Base-by-base conservation (phyloP, 2,329 filamentous ascomycete species). In the Ophiostoma triangulosporum region DNA sequence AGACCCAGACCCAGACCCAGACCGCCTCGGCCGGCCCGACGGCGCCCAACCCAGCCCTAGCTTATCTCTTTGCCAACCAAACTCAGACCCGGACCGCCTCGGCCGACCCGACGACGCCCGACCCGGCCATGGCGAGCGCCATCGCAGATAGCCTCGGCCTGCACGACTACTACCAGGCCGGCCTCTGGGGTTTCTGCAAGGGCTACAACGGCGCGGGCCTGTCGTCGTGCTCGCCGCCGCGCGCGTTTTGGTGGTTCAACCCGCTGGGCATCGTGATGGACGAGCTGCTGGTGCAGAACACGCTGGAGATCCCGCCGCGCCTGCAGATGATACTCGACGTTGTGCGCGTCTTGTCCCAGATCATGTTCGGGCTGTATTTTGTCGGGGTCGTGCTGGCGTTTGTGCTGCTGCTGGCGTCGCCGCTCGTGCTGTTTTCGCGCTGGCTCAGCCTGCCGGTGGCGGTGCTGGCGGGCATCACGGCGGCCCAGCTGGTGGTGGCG, bases 161-260 rank as follows among this genome's bases (percentile, higher is more conserved):
- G 49, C 88, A 95, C 65, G 91, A 96, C 68, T 96, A 95, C 69
- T 96, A 96, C 68, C 86, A 89, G 62, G 86, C 95, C 27, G 90
- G 90, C 6, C 70, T 96, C 38, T 97, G 91, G 91, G 84, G 83
- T 56, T 95, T 85, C 66, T 97, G 91, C 68, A 87, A 95, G 66
- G 90, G 90, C 20, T 94, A 90, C 60, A n/a, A 48, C 29, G 46
- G 27, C 6, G 73, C 83, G 68, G 86, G 86, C 35, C 81, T 93
- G 57, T 91, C 87, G 0, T 22, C 15, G 7, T 97, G 91, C 69
- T 89, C 85, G 7, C 68, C 70, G 6, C 84, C 88, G 0, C 62
- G 79, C 61, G 72, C 74, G 7, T 73, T 90, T 54, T 97, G 87
- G 70, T 95, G 87, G 84, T 96, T 96, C 71, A 88, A 96, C 65